Evolutionary conservation across 495 filamentous ascomycete genomes (phyloP).

Genomic region (Penicillium daleae): DNA sequence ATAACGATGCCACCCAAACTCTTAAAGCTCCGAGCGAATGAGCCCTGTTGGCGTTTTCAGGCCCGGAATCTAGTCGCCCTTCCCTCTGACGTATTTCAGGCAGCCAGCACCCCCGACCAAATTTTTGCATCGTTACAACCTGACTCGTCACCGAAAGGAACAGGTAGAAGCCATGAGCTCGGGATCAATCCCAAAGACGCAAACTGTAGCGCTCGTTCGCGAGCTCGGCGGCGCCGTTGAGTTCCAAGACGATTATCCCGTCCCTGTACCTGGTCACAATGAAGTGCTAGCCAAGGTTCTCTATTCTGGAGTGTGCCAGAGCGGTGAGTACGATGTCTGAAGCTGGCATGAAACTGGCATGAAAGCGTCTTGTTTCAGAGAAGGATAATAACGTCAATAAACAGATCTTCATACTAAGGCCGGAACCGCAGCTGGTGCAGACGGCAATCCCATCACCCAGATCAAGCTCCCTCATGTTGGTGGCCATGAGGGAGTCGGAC

Average conservation of each 20-base stretch:
- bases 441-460: slow-evolving; percentile 52
- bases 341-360: not conserved
- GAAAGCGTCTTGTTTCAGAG: not conserved
- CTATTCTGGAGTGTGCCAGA: slow-evolving; percentile 54
- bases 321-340: slow-evolving; percentile 34
- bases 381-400: not conserved
- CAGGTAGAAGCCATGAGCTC: not conserved
- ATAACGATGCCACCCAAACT: not conserved
- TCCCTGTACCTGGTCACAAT: slow-evolving; percentile 44
- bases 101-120: not conserved
- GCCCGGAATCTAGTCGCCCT: not conserved
- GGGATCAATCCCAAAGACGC: slow-evolving; percentile 41
- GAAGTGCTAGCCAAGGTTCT: slow-evolving; percentile 56
- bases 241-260: slow-evolving; percentile 52
- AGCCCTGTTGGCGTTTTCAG: not conserved
- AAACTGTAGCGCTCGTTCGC: slow-evolving; percentile 52
- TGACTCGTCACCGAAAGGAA: not conserved
- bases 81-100: not conserved
- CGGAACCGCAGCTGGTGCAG: slow-evolving; percentile 46
- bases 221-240: slow-evolving; percentile 48
- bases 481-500: slow-evolving; percentile 54
- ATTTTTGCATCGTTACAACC: not conserved
- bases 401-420: slow-evolving; percentile 53
- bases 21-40: not conserved
- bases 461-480: slow-evolving; percentile 55